phyloP scores from a whole-genome alignment of 495 filamentous ascomycete genomes.

The Friedmanniomyces simplex region DNA sequence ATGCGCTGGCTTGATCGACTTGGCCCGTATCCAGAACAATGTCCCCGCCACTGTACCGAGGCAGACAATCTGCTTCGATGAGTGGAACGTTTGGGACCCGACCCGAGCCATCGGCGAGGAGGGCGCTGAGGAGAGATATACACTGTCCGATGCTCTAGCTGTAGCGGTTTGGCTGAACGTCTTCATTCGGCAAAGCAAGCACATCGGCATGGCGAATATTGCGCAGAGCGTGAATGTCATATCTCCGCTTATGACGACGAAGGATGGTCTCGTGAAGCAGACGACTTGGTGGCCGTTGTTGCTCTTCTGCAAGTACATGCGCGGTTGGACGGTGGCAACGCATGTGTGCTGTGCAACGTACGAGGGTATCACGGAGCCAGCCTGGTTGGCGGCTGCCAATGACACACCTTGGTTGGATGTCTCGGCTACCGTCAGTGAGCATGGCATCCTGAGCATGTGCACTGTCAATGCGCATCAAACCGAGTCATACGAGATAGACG shows the following conservation, averaged over 20 bases:
- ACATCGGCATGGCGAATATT: constrained; percentile 72
- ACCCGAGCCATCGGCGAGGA: constrained; percentile 53
- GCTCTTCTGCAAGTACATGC: constrained; percentile 64
- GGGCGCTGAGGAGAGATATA: constrained; percentile 62
- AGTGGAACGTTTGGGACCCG: constrained; percentile 82
- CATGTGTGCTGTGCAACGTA: constrained; percentile 52
- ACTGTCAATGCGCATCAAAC: constrained; percentile 59
- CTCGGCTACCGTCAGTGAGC: constrained; percentile 51
- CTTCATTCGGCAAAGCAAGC: constrained; percentile 62
- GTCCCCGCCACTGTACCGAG: constrained; percentile 46
- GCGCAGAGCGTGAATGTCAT: constrained; percentile 75
- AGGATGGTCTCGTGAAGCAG: constrained; percentile 55
- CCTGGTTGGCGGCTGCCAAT: constrained; percentile 6
- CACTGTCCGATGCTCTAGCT: constrained; percentile 63
- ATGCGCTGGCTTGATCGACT: constrained; percentile 55
- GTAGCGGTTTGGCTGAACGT: constrained; percentile 68
- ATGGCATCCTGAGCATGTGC: constrained; percentile 51
- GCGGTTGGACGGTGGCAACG: constrained; percentile 52
- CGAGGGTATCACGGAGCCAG: constrained; percentile 50
- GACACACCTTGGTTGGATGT: constrained; percentile 49
- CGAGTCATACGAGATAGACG: constrained; percentile 43
- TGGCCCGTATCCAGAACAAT: constrained; percentile 58
- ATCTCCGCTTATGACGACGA: constrained; percentile 60
- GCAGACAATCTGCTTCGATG: constrained; percentile 70
- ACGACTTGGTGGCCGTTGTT: constrained; percentile 69